Evolutionary conservation across 257 asterid genomes (phyloP).

Genomic region (Catharanthus roseus): DNA sequence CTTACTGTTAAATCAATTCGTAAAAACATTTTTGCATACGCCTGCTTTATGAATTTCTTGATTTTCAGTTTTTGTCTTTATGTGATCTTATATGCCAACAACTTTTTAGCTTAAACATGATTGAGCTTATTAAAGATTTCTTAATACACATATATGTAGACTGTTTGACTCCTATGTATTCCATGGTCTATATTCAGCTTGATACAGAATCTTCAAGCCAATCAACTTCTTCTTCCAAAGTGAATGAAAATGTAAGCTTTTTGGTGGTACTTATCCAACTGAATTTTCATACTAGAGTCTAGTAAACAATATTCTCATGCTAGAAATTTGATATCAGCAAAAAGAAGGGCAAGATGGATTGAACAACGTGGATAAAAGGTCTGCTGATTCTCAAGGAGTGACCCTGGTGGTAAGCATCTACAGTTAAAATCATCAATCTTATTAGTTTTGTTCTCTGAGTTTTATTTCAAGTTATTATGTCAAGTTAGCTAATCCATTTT

Average conservation of each 20-base stretch:
- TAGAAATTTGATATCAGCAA: no score
- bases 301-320: no score
- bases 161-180: not conserved
- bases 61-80: not conserved
- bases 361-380: no score
- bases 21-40: not conserved
- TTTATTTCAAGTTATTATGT: no score
- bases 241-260: not conserved
- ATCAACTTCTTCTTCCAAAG: slow-evolving; percentile 4
- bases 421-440: no score
- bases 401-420: no score
- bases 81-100: not conserved
- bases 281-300: not conserved
- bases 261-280: not conserved
- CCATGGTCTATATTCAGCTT: not conserved
- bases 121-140: not conserved
- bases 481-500: no score
- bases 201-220: slow-evolving; percentile 1
- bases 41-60: not conserved
- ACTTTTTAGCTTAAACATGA: not conserved
- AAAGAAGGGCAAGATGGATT: no score
- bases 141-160: no score
- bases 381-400: no score
- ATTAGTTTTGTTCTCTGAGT: no score
- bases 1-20: no score